Conservation (phyloP, 208 protist species). For the Phytomonas francai region DNA sequence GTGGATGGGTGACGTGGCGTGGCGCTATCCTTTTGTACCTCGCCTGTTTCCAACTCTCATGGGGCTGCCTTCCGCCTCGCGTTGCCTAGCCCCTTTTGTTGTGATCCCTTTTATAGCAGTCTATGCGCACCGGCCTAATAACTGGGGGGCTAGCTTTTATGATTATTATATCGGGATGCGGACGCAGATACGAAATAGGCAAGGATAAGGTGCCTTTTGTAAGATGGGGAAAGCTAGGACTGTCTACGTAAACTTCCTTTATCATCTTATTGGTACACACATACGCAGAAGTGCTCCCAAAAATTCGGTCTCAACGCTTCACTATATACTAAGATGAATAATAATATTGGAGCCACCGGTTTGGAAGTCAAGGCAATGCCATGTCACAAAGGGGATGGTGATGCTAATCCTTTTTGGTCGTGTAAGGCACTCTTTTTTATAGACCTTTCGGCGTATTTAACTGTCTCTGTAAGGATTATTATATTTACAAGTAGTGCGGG, state of each 20-base stretch:
- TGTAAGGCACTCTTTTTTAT: too few species aligned
- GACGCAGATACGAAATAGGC: conserved; percentile 32
- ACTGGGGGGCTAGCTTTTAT: conserved; percentile 60
- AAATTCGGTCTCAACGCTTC: not conserved
- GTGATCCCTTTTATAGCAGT: conserved; percentile 67
- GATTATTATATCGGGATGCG: conserved; percentile 76
- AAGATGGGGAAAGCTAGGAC: not conserved
- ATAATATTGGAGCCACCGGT: too few species aligned
- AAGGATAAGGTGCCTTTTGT: conserved; percentile 63
- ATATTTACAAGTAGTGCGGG: too few species aligned
- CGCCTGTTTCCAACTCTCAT: conserved; percentile 76
- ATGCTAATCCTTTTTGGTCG: too few species aligned
- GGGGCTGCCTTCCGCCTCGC: conserved; percentile 74
- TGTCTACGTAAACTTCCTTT: not conserved
- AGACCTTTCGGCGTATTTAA: too few species aligned
- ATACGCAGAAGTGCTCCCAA: conserved; percentile 32
- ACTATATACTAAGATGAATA: not conserved
- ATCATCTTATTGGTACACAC: not conserved
- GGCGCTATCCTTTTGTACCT: conserved; percentile 79
- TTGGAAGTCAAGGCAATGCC: too few species aligned
- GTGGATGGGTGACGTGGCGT: conserved; percentile 84
- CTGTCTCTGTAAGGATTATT: too few species aligned
- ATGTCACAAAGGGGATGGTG: too few species aligned
- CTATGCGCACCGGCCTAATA: conserved; percentile 39
- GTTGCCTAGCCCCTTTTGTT: conserved; percentile 78